Percentiles rank a stretch among this genome's conserved stretches.
Conservation (phyloP, 2,329 filamentous ascomycete genomes). For the Didymella lethalis region DNA sequence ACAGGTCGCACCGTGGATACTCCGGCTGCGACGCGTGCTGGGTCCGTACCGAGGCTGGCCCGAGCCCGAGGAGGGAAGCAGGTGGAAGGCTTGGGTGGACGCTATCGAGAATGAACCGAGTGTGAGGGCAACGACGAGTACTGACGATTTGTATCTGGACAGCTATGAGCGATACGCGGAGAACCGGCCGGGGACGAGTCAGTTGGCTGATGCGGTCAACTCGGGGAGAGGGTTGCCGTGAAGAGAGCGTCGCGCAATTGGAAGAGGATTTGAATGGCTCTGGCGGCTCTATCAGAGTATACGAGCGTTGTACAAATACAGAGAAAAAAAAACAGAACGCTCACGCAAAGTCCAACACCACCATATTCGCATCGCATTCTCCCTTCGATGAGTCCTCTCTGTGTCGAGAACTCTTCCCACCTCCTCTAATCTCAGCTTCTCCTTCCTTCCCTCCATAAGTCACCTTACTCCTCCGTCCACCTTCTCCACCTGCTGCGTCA, state of each 20-base stretch:
- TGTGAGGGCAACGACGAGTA: constrained; percentile 72
- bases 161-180: constrained; percentile 71
- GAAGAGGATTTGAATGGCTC: background rate
- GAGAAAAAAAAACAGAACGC: background rate
- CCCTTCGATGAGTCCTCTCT: background rate
- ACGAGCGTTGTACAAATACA: background rate
- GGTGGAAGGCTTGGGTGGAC: constrained; percentile 74
- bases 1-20: constrained; percentile 77
- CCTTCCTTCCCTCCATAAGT: background rate
- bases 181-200: constrained; percentile 66
- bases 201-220: constrained; percentile 67
- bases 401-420: background rate
- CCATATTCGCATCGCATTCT: background rate
- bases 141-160: constrained; percentile 70
- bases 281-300: background rate
- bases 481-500: background rate
- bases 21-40: constrained; percentile 72
- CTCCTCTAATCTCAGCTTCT: background rate
- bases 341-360: background rate
- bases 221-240: constrained; percentile 60
- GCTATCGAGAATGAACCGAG: constrained; percentile 71
- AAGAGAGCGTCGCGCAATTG: background rate
- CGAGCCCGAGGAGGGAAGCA: constrained; percentile 66
- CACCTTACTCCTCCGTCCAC: background rate
- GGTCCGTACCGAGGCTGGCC: constrained; percentile 72